Conservation (phyloP, 257 asterid genomes). For the Gardenia jasminoides region DNA sequence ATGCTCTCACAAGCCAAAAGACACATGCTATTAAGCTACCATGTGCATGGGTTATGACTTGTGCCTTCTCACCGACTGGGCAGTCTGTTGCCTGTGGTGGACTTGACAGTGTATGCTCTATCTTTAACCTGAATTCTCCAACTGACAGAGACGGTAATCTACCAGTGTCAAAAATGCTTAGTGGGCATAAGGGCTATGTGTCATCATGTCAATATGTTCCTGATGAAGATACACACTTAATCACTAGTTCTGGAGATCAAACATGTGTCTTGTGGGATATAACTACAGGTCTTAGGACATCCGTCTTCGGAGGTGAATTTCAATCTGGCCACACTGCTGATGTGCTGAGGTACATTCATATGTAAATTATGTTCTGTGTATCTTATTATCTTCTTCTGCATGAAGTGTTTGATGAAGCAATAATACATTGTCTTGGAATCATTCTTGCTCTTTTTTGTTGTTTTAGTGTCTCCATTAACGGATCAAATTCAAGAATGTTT, state of each 20-base stretch:
- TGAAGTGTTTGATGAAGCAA: neutral
- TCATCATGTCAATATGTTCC: constrained; percentile 97
- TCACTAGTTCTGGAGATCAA: constrained; percentile 95
- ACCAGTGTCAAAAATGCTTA: constrained; percentile 78
- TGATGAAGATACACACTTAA: constrained; percentile 80
- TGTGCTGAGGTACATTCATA: constrained; percentile 61
- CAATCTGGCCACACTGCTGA: constrained; percentile 97
- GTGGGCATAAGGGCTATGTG: constrained; percentile 94
- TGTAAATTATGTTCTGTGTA: neutral
- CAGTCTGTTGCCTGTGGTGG: constrained; percentile 98
- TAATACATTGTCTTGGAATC: neutral
- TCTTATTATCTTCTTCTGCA: constrained; percentile 4
- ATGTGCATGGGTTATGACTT: constrained; percentile 98
- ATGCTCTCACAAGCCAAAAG: constrained; percentile 97
- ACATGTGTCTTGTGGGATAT: constrained; percentile 97
- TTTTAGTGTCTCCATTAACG: constrained; percentile 83
- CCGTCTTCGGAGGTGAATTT: constrained; percentile 96
- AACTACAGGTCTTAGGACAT: constrained; percentile 87
- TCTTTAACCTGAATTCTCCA: constrained; percentile 84
- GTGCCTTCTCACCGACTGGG: constrained; percentile 95
- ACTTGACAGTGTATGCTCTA: constrained; percentile 90
- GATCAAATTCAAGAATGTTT: constrained; percentile 76
- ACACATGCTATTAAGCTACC: constrained; percentile 93
- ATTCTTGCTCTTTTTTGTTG: constrained; percentile 18
- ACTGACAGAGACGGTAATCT: constrained; percentile 80